A percentile compares a stretch with the other conserved stretches of the same genome.
Evolutionary conservation across 1,284 basidiomycete genomes (phyloP).

Genomic region (Vanrija humicola): DNA sequence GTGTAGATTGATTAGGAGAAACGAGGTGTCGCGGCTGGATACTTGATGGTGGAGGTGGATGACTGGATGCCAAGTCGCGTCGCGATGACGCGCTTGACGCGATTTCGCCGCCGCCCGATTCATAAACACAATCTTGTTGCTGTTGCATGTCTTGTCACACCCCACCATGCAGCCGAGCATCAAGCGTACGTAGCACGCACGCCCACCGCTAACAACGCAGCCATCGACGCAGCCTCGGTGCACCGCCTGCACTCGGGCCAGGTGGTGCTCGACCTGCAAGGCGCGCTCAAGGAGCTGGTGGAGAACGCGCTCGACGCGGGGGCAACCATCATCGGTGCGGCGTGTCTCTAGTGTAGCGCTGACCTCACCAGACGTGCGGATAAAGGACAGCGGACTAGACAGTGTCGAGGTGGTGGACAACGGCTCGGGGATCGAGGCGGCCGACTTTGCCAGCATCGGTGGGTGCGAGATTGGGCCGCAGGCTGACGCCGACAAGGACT

Average conservation of each 20-base stretch:
- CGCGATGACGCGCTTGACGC: no score
- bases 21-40: no score
- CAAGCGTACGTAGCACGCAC: not conserved
- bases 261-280: slow-evolving; percentile 89
- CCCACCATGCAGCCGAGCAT: not conserved
- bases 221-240: slow-evolving; percentile 71
- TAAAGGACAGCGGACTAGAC: slow-evolving; percentile 84
- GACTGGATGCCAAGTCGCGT: no score
- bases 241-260: slow-evolving; percentile 90
- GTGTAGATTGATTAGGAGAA: no score
- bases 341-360: not conserved
- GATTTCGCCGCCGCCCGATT: no score
- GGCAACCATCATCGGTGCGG: slow-evolving; percentile 75
- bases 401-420: slow-evolving; percentile 89
- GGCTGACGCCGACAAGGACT: no score
- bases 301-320: slow-evolving; percentile 95
- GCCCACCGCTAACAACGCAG: slow-evolving; percentile 23
- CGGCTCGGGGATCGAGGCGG: slow-evolving; percentile 74
- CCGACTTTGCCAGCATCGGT: slow-evolving; percentile 78
- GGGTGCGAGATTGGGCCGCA: no score
- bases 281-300: slow-evolving; percentile 90
- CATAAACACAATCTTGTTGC: no score
- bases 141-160: no score
- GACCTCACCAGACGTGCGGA: slow-evolving; percentile 72
- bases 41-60: no score